Base-by-base conservation (phyloP, 2,329 filamentous ascomycete species). In the Curvularia spicifera region DNA sequence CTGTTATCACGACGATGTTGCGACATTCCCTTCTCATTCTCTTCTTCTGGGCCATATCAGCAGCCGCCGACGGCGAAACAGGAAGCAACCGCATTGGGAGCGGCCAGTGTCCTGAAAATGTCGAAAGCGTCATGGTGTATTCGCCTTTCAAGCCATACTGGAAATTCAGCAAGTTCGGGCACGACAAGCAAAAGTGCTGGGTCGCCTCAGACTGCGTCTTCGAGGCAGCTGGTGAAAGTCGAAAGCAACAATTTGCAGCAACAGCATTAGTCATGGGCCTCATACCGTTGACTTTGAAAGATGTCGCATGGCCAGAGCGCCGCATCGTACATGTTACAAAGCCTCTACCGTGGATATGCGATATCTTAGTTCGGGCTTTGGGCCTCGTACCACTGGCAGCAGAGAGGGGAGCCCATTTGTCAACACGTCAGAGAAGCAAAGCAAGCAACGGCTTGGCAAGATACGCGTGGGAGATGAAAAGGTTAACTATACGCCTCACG, bases 161-260 rank as follows among this genome's bases (percentile, higher is more conserved):
- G 40, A 26, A 26, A 24, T 43, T 43, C 15, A 12, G 5, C 5
- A 26, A 43, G 22, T 26, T 44, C 22, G 15, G 15, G 13, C 18
- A 44, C 15, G 22, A 28, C 13, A n/a, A 8, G 15, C 42, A 44
- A 8, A 44, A 26, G 22, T 44, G 22, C 22, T 44, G 42, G 42
- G 24, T 12, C 13, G 42, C 42, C 2, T 12, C 42, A 28, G 42
- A 44, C 24, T 44, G 42, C 24, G 22, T 44, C 42, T 44, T 44
- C 13, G 42, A 44, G 22, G 20, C 42, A 15, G 13, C 22, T 44
- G 42, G 42, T 28, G 42, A 44, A 44, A 44, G 42, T 22, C 42
- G 42, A 26, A 44, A 44, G 13, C 42, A 44, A 44, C 42, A 44
- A 22, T 44, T 44, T 44, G 42, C 42, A 44, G 22, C 42, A 12